Conservation (phyloP, 192 early-diverging fungal genomes). For the Backusella sp. region DNA sequence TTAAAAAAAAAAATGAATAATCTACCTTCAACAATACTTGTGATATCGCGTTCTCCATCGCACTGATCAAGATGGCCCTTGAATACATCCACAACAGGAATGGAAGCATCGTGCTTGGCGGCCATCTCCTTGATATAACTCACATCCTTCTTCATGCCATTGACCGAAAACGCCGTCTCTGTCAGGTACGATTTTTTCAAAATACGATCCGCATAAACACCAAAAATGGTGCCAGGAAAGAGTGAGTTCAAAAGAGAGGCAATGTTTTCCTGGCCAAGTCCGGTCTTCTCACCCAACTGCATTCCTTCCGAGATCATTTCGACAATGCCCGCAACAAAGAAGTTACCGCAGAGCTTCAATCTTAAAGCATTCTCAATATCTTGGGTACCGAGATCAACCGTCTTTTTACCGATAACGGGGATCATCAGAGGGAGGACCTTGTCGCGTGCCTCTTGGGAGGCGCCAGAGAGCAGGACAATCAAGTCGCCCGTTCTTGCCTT, state of each 20-base stretch:
- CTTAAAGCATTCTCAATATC: conserved; percentile 40
- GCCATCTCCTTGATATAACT: conserved; percentile 41
- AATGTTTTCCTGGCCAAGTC: conserved; percentile 49
- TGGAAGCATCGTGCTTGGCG: conserved; percentile 21
- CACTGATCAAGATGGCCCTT: conserved; percentile 12
- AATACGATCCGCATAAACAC: conserved; percentile 50
- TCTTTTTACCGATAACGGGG: conserved; percentile 43
- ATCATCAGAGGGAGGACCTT: conserved; percentile 32
- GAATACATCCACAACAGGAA: conserved; percentile 37
- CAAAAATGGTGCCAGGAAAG: conserved; percentile 44
- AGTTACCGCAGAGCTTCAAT: conserved; percentile 71
- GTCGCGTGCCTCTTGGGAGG: conserved; percentile 39
- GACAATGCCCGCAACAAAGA: conserved; percentile 52
- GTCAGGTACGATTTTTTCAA: conserved; percentile 31
- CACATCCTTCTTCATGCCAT: conserved; percentile 45
- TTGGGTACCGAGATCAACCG: conserved; percentile 44
- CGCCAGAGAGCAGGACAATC: conserved; percentile 51
- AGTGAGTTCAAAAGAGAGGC: conserved; percentile 49
- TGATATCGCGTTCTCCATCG: conserved; percentile 18
- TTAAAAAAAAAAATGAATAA: no score
- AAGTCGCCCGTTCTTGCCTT: conserved; percentile 51
- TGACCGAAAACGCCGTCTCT: conserved; percentile 38
- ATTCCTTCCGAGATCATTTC: conserved; percentile 65
- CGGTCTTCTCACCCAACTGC: conserved; percentile 51
- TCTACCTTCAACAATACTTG: conserved; percentile 29